Percentiles rank a stretch among this genome's conserved stretches.
These are phyloP conservation scores for Ophiostoma piceae DNA, from an alignment of 2,329 filamentous ascomycete genomes.

Conservation along the genomic window DNA sequence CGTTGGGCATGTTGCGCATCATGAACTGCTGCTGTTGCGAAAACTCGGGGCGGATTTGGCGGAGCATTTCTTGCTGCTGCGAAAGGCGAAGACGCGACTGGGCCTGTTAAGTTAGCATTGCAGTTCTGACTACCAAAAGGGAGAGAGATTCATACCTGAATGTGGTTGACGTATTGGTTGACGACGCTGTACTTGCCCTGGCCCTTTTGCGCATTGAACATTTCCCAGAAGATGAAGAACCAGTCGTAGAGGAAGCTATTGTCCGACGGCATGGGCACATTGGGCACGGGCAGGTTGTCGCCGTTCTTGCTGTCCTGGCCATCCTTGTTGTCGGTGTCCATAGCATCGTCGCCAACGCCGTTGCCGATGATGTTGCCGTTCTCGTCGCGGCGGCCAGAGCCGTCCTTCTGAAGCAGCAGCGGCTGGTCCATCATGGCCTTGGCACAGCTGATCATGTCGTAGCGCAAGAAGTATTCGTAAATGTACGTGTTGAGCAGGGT, in stretches of 20 bases:
- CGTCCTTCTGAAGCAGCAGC: constrained; percentile 63
- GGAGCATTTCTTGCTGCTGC: constrained; percentile 70
- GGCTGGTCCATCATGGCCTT: constrained; percentile 65
- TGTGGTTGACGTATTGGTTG: constrained; percentile 72
- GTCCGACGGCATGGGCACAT: constrained; percentile 60
- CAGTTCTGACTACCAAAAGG: background rate
- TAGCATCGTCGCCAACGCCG: constrained; percentile 65
- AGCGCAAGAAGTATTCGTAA: constrained; percentile 85
- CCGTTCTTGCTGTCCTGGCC: constrained; percentile 68
- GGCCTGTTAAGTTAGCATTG: constrained; percentile 41
- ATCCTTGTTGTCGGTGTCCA: constrained; percentile 80
- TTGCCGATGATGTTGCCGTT: constrained; percentile 63
- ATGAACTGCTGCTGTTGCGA: constrained; percentile 51
- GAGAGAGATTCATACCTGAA: constrained; percentile 57
- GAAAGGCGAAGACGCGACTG: constrained; percentile 69
- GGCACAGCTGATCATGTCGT: constrained; percentile 78
- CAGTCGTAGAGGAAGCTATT: constrained; percentile 92
- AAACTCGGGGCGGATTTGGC: constrained; percentile 62
- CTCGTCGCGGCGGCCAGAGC: constrained; percentile 60
- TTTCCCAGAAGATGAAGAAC: constrained; percentile 97
- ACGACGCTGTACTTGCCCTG: constrained; percentile 60
- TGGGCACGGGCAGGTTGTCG: constrained; percentile 71
- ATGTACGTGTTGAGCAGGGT: constrained; percentile 76
- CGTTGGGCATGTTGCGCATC: constrained; percentile 63
- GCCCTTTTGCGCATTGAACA: constrained; percentile 76